Percentiles rank a stretch among this genome's conserved stretches.
Evolutionary conservation across 495 filamentous ascomycete genomes (phyloP).

Genomic region (Collariella sp.): DNA sequence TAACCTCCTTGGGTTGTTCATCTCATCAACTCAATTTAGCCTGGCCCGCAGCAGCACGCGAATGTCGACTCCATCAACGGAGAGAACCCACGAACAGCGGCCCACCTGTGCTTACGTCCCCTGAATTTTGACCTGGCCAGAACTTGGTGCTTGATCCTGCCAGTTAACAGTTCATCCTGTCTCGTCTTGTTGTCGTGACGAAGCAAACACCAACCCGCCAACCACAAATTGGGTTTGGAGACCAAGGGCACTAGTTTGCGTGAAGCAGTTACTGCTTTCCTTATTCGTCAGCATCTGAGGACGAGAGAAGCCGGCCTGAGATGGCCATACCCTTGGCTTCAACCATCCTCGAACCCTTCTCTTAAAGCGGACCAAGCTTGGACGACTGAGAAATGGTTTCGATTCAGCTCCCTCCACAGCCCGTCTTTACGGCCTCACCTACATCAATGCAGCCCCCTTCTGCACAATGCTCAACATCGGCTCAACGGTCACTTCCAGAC

Average conservation of each 20-base stretch:
- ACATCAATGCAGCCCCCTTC: slow-evolving; percentile 4
- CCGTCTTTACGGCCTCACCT: slow-evolving; percentile 17
- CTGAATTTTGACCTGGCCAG: no score
- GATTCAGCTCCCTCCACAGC: slow-evolving; percentile 1
- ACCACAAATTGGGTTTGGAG: no score
- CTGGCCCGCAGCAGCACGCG: background rate
- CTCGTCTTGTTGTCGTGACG: no score
- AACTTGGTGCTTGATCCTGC: no score
- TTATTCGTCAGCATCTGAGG: background rate
- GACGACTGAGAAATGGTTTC: slow-evolving; percentile 3
- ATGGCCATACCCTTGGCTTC: background rate
- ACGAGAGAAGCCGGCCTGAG: background rate
- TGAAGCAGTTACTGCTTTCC: background rate
- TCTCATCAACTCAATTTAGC: background rate
- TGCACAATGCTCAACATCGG: background rate
- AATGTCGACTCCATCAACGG: background rate
- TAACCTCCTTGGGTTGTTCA: background rate
- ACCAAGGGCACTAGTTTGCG: background rate
- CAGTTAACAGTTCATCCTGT: no score
- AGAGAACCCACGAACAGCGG: background rate
- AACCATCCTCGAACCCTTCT: background rate
- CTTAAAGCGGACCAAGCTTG: background rate
- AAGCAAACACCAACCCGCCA: no score
- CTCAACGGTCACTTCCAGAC: slow-evolving; percentile 50
- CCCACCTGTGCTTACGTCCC: no score